Evolutionary conservation across 1,284 basidiomycete species (phyloP).

Genomic region (Malassezia obtusa): DNA sequence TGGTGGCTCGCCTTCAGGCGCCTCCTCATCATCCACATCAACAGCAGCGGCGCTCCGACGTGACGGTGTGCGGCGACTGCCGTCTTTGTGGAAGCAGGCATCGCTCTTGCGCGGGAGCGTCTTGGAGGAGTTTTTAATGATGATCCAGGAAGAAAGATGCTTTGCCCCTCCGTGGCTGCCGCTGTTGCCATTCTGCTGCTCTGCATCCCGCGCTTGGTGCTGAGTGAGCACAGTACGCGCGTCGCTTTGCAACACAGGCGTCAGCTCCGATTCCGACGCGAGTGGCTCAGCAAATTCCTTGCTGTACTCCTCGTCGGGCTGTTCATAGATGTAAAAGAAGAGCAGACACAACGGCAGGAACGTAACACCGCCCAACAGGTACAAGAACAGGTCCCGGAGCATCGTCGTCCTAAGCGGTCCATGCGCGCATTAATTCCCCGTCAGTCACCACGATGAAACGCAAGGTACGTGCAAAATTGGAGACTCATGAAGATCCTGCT

Average conservation of each 20-base stretch:
- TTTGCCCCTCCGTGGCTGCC: slow-evolving; percentile 17
- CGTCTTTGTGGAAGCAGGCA: neutral
- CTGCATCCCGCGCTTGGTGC: slow-evolving; percentile 1
- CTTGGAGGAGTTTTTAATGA: neutral
- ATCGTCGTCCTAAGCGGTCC: slow-evolving; percentile 10
- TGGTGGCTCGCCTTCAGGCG: neutral
- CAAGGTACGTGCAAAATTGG: slow-evolving; percentile 15
- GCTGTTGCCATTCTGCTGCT: neutral
- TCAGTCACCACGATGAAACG: slow-evolving; percentile 16
- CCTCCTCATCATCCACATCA: slow-evolving; percentile 21
- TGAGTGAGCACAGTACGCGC: neutral
- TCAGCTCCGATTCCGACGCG: neutral
- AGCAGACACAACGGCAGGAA: slow-evolving; percentile 35
- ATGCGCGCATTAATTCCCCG: neutral
- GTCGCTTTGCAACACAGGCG: neutral
- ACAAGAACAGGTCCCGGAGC: slow-evolving; percentile 36
- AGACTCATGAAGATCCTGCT: slow-evolving; percentile 24
- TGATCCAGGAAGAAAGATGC: slow-evolving; percentile 8
- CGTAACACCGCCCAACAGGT: slow-evolving; percentile 44
- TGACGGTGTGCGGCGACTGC: neutral
- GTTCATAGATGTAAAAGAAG: slow-evolving; percentile 20
- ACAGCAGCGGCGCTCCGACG: slow-evolving; percentile 26
- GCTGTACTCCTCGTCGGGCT: neutral
- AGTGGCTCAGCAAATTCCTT: neutral
- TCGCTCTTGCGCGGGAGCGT: neutral